Percentiles rank a stretch among this genome's conserved stretches.
These are phyloP conservation scores for Ganoderma multipileum DNA, from an alignment of 1,284 basidiomycete genomes.

Conservation along the genomic window DNA sequence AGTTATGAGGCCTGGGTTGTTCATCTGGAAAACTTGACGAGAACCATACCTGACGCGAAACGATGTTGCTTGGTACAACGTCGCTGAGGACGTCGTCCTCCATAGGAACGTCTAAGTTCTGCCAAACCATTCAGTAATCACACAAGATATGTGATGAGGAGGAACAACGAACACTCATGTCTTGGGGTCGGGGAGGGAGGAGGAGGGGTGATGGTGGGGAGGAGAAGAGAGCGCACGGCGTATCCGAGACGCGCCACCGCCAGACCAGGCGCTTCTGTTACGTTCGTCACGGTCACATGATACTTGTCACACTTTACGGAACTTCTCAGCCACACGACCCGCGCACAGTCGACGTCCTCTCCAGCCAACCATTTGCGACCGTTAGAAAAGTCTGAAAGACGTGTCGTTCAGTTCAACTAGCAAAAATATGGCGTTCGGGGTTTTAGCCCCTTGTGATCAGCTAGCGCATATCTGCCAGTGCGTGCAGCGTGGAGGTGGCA, in stretches of 20 bases:
- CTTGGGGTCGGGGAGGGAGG: conserved; percentile 6
- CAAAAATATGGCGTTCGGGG: neutral
- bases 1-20: neutral
- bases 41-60: conserved; percentile 73
- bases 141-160: neutral
- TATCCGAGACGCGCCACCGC: conserved; percentile 29
- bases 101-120: conserved; percentile 37
- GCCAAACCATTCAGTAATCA: neutral
- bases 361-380: neutral
- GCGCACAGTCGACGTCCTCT: neutral
- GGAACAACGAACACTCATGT: conserved; percentile 19
- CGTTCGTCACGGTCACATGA: conserved; percentile 25
- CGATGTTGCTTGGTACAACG: conserved; percentile 82
- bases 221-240: conserved; percentile 6
- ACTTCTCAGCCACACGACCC: neutral
- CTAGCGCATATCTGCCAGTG: neutral
- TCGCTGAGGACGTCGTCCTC: conserved; percentile 85
- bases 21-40: neutral
- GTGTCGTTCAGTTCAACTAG: neutral
- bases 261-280: conserved; percentile 14
- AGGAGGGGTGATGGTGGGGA: conserved; percentile 25
- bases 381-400: neutral
- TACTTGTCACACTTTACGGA: conserved; percentile 1
- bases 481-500: no score
- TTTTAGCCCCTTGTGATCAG: neutral